A percentile compares a stretch with the other conserved stretches of the same genome.
Evolutionary conservation across 352 stramenopile genomes (phyloP).

Genomic region (Chloridella minuta): DNA sequence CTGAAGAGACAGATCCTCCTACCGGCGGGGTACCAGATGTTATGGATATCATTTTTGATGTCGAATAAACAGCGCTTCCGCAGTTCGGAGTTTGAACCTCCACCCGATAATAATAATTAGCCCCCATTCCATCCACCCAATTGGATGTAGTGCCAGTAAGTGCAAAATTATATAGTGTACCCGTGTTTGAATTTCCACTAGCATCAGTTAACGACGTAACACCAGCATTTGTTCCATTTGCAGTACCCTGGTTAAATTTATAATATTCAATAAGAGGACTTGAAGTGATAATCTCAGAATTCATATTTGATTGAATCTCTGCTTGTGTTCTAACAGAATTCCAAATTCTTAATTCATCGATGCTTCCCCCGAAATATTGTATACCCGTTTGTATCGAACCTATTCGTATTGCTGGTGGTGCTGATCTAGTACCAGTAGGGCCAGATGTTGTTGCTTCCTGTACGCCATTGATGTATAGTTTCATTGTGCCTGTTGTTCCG

Average conservation of each 20-base stretch:
- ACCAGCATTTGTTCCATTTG: not conserved
- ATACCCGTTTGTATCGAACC: not conserved
- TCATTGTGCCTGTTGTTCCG: not conserved
- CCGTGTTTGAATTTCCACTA: not conserved
- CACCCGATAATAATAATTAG: too few relatives aligned
- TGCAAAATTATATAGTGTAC: not conserved
- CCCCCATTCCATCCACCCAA: not conserved
- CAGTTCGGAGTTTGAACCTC: too few relatives aligned
- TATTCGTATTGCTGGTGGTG: not conserved
- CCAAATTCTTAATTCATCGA: constrained; percentile 9
- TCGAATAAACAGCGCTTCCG: too few relatives aligned
- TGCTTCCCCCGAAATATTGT: constrained; percentile 4
- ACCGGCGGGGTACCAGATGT: too few relatives aligned
- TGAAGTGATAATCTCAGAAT: not conserved
- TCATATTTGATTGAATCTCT: constrained; percentile 3
- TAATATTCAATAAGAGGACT: not conserved
- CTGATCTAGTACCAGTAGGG: not conserved
- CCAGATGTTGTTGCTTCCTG: not conserved
- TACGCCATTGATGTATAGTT: not conserved
- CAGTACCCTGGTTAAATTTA: not conserved
- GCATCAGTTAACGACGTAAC: not conserved
- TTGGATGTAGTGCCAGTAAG: constrained; percentile 8
- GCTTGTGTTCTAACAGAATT: constrained; percentile 11
- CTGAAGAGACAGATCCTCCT: too few relatives aligned
- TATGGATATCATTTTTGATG: too few relatives aligned